A percentile compares a stretch with the other conserved stretches of the same genome.
phyloP scores from a whole-genome alignment of 495 filamentous ascomycete species.

The Oidiodendron maius region DNA sequence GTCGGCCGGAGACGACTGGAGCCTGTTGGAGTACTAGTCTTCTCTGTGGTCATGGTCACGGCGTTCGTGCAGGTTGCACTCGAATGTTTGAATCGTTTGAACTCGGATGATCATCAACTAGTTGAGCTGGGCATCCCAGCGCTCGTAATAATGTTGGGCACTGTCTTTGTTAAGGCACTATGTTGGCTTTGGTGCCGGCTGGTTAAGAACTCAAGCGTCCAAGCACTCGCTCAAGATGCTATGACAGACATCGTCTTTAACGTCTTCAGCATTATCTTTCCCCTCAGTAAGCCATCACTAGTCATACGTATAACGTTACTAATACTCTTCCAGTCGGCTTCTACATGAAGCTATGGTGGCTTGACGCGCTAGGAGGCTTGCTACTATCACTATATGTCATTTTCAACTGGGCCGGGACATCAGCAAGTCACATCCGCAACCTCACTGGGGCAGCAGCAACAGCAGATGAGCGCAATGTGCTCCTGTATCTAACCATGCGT shows the following conservation, averaged over 20 bases:
- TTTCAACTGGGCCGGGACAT: constrained; percentile 75
- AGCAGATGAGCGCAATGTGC: constrained; percentile 73
- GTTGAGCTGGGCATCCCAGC: constrained; percentile 69
- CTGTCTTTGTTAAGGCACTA: constrained; percentile 73
- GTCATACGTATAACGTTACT: background rate
- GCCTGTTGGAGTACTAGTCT: constrained; percentile 73
- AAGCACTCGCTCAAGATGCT: constrained; percentile 54
- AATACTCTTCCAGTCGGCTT: constrained; percentile 53
- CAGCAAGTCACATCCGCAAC: constrained; percentile 72
- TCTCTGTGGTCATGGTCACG: constrained; percentile 79
- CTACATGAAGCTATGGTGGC: constrained; percentile 73
- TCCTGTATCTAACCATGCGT: constrained; percentile 90
- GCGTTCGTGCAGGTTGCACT: constrained; percentile 82
- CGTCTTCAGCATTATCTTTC: constrained; percentile 80
- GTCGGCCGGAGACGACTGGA: constrained; percentile 73
- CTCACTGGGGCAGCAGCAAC: constrained; percentile 77
- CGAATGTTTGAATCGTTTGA: constrained; percentile 64
- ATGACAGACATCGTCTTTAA: constrained; percentile 76
- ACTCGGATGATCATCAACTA: constrained; percentile 55
- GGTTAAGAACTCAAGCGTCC: constrained; percentile 83
- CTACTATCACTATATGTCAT: constrained; percentile 79
- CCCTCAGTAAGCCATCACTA: constrained; percentile 48
- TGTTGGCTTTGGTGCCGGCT: constrained; percentile 90
- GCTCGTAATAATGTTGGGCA: constrained; percentile 74
- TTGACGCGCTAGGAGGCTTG: constrained; percentile 80